A percentile compares a stretch with the other conserved stretches of the same genome.
These are phyloP conservation scores for Helianthus tuberosus DNA, from an alignment of 129 eudicot genomes.

Conservation along the genomic window DNA sequence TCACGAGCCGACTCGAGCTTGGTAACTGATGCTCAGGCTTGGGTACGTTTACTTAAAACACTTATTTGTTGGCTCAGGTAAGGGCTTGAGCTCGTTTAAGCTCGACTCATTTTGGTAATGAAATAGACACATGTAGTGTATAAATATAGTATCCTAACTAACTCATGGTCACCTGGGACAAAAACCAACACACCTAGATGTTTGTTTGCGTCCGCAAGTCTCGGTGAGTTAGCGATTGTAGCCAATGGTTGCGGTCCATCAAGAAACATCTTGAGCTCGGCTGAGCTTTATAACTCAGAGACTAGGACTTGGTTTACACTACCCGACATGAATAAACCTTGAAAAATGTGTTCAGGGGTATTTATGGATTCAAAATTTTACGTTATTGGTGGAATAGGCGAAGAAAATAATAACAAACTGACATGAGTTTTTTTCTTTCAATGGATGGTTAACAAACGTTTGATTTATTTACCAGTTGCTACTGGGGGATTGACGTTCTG, in stretches of 20 bases:
- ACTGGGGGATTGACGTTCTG: too few species aligned
- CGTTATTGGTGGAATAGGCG: constrained; percentile 78
- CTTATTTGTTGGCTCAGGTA: too few species aligned
- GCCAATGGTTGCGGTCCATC: constrained; percentile 73
- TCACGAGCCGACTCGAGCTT: too few species aligned
- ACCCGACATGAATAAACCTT: constrained; percentile 69
- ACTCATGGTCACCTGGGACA: constrained; percentile 65
- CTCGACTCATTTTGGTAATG: constrained; percentile 84
- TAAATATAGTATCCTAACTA: constrained; percentile 84
- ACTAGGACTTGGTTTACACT: constrained; percentile 66
- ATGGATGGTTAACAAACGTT: too few species aligned
- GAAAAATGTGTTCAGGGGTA: constrained; percentile 79
- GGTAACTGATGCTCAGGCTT: too few species aligned
- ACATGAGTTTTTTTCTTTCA: constrained; percentile 16
- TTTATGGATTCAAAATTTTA: constrained; percentile 75
- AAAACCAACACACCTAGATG: constrained; percentile 62
- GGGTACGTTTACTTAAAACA: too few species aligned
- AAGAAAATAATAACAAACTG: constrained; percentile 40
- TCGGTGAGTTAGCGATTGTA: constrained; percentile 56
- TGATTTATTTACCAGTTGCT: too few species aligned
- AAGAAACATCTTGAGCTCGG: constrained; percentile 59
- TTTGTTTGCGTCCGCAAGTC: constrained; percentile 73
- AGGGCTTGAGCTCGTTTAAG: too few species aligned
- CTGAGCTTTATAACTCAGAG: constrained; percentile 74
- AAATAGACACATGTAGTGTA: constrained; percentile 58